Percentiles rank a stretch among this genome's conserved stretches.
phyloP scores from a whole-genome alignment of 2,329 filamentous ascomycete species.

The Pseudogymnoascus sp. region DNA sequence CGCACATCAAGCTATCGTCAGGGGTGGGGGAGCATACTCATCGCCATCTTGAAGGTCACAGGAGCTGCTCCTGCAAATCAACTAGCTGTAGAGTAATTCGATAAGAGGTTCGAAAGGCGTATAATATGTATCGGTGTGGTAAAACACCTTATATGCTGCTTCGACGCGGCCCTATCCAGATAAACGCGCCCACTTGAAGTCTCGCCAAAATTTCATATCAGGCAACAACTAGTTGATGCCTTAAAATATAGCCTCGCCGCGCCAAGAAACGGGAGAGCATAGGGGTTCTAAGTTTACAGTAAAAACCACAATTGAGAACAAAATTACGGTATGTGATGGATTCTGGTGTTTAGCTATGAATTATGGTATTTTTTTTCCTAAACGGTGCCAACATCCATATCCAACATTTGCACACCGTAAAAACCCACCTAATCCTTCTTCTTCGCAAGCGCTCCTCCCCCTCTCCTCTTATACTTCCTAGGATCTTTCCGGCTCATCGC shows the following conservation, averaged over 20 bases:
- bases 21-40: constrained; percentile 41
- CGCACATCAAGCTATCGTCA: constrained; percentile 17
- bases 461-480: constrained; percentile 61
- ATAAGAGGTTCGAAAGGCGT: background rate
- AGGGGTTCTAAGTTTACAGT: background rate
- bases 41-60: constrained; percentile 43
- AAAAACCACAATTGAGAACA: background rate
- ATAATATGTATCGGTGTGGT: constrained; percentile 3
- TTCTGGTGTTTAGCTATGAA: background rate
- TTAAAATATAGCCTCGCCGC: background rate
- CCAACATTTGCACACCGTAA: background rate
- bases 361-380: background rate
- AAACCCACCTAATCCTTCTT: background rate
- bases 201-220: constrained; percentile 11
- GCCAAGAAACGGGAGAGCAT: background rate
- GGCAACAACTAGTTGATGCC: constrained; percentile 7
- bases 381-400: background rate
- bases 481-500: constrained; percentile 71
- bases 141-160: constrained; percentile 11
- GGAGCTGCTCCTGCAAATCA: constrained; percentile 8
- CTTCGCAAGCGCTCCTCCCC: constrained; percentile 20
- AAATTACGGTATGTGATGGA: background rate
- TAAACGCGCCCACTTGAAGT: constrained; percentile 8
- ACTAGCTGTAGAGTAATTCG: constrained; percentile 5
- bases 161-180: constrained; percentile 8